Percentiles rank a stretch among this genome's conserved stretches.
Evolutionary conservation across 2,329 filamentous ascomycete genomes (phyloP).

Genomic region (Paraphoma sp.): DNA sequence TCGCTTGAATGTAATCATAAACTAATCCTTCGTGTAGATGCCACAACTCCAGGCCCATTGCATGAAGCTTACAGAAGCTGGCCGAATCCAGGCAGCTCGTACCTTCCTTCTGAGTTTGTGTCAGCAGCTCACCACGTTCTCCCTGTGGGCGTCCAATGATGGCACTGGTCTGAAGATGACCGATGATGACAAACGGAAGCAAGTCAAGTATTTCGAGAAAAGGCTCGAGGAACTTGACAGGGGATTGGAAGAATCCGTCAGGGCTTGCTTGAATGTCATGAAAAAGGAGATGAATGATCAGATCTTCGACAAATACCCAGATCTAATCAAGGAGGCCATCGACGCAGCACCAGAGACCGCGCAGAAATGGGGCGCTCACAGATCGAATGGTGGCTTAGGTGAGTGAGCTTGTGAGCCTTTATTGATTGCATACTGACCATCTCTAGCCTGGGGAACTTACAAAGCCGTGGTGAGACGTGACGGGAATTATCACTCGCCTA

Average conservation of each 20-base stretch:
- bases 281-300: slow-evolving; percentile 52
- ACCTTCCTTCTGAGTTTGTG: slow-evolving; percentile 60
- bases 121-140: slow-evolving; percentile 61
- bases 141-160: slow-evolving; percentile 57
- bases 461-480: slow-evolving; percentile 61
- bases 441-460: slow-evolving; percentile 58
- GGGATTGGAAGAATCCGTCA: slow-evolving; percentile 51
- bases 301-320: slow-evolving; percentile 55
- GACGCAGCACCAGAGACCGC: slow-evolving; percentile 44
- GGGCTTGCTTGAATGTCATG: slow-evolving; percentile 48
- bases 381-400: slow-evolving; percentile 53
- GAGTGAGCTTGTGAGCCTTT: neutral
- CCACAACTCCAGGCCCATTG: slow-evolving; percentile 66
- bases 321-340: slow-evolving; percentile 50
- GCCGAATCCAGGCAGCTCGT: slow-evolving; percentile 53
- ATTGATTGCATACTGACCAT: neutral
- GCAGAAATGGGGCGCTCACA: slow-evolving; percentile 46
- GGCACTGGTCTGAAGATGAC: slow-evolving; percentile 51
- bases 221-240: slow-evolving; percentile 51
- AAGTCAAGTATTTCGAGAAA: slow-evolving; percentile 48
- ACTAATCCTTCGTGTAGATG: slow-evolving; percentile 9
- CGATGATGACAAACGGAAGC: slow-evolving; percentile 48
- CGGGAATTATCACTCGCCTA: slow-evolving; percentile 53
- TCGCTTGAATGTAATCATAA: too few species aligned
- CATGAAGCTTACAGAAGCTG: slow-evolving; percentile 61